Percentiles rank a stretch among this genome's conserved stretches.
These are phyloP conservation scores for Pyrus hybrid DNA, from an alignment of 331 rosid genomes.

Conservation along the genomic window DNA sequence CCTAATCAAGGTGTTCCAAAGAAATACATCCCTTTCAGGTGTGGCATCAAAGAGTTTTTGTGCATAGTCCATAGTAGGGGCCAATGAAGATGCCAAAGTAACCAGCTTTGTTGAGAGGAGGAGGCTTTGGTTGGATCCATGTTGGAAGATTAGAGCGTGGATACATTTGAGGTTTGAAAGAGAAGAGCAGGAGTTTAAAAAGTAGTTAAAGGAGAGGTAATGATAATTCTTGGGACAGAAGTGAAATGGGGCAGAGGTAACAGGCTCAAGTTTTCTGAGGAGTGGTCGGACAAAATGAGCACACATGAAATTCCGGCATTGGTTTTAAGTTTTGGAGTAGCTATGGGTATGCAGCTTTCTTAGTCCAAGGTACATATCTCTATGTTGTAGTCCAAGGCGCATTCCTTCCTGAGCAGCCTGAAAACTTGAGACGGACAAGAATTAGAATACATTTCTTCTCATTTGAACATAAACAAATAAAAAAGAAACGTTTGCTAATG, in stretches of 20 bases:
- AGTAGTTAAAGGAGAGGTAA: conserved; percentile 2
- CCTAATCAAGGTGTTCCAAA: conserved; percentile 26
- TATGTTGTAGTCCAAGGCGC: not conserved
- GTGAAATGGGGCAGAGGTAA: not conserved
- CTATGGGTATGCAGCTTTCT: not conserved
- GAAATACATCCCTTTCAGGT: conserved; percentile 8
- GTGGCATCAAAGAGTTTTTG: conserved; percentile 8
- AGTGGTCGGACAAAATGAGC: not conserved
- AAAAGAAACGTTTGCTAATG: not conserved
- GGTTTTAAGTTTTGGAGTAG: not conserved
- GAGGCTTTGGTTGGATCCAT: conserved; percentile 4
- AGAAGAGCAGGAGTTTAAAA: conserved; percentile 8
- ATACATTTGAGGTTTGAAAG: conserved; percentile 3
- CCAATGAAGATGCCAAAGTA: not conserved
- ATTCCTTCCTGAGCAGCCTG: not conserved
- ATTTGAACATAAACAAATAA: not conserved
- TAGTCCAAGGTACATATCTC: not conserved
- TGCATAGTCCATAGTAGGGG: conserved; percentile 13
- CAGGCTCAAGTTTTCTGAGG: not conserved
- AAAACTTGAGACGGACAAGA: not conserved
- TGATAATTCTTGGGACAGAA: not conserved
- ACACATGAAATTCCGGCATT: not conserved
- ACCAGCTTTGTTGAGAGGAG: conserved; percentile 8
- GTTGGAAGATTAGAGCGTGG: conserved; percentile 1
- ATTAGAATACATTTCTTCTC: not conserved